Conservation (phyloP, 2,329 filamentous ascomycete species). For the Xylariaceae sp. region DNA sequence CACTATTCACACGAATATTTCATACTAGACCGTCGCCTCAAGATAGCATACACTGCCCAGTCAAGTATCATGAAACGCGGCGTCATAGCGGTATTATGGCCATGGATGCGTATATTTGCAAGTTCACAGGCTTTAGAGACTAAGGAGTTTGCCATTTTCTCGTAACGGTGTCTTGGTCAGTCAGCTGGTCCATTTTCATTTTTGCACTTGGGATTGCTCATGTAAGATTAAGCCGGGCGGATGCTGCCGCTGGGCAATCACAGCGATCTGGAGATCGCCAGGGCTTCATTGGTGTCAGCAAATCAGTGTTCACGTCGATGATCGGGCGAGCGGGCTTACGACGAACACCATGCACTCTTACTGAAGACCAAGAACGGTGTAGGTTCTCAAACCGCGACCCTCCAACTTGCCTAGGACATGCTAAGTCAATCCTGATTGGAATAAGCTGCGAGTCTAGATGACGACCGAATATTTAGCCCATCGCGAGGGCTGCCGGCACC, state of each 20-base stretch:
- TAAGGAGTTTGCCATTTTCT: neutral
- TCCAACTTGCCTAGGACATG: conserved; percentile 1
- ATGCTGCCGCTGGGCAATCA: conserved; percentile 5
- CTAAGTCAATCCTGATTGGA: conserved; percentile 12
- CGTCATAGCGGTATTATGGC: neutral
- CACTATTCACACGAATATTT: conserved; percentile 2
- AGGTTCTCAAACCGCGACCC: neutral
- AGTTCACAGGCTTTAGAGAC: neutral
- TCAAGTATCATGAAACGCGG: neutral
- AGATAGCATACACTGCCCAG: neutral
- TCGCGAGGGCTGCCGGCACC: conserved; percentile 10
- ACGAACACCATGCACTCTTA: conserved; percentile 16
- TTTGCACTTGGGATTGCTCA: conserved; percentile 9
- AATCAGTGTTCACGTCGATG: conserved; percentile 11
- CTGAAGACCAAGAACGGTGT: neutral
- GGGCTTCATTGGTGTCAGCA: conserved; percentile 2
- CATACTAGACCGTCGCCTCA: neutral
- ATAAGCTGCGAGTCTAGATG: conserved; percentile 14
- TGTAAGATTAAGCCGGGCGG: conserved; percentile 18
- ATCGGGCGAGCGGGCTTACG: conserved; percentile 20
- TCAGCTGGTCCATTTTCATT: neutral
- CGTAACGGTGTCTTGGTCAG: neutral
- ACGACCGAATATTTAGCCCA: conserved; percentile 17
- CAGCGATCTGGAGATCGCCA: conserved; percentile 10
- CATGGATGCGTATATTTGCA: neutral